Conservation (phyloP, 371 early-diverging fungal genomes). For the Apophysomyces variabilis region DNA sequence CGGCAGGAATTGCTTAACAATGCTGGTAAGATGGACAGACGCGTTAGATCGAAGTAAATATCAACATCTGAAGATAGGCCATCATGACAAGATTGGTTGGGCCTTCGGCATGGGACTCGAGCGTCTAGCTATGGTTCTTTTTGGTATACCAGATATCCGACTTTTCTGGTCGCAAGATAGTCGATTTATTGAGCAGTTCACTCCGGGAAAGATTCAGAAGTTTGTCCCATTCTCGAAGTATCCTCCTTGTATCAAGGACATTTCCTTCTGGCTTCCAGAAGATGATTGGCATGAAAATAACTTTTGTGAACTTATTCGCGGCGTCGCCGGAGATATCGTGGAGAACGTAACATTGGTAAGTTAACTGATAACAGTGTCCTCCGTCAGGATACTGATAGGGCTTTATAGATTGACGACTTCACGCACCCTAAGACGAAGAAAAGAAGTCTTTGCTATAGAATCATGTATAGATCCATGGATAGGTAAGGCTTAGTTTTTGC, state of each 20-base stretch:
- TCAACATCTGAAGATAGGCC: slow-evolving; percentile 34
- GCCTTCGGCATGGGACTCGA: slow-evolving; percentile 98
- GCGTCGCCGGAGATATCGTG: slow-evolving; percentile 90
- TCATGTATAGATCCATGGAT: slow-evolving; percentile 93
- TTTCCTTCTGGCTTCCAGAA: slow-evolving; percentile 88
- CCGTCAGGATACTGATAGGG: background rate
- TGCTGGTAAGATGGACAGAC: slow-evolving; percentile 51
- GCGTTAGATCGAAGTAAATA: background rate
- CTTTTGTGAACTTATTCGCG: slow-evolving; percentile 91
- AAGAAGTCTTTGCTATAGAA: slow-evolving; percentile 89
- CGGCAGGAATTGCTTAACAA: slow-evolving; percentile 81
- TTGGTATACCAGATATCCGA: slow-evolving; percentile 95
- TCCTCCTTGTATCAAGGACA: slow-evolving; percentile 90
- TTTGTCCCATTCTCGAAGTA: slow-evolving; percentile 86
- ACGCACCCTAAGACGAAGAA: slow-evolving; percentile 82
- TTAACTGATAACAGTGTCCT: background rate
- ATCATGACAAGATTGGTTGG: slow-evolving; percentile 87
- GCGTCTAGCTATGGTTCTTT: slow-evolving; percentile 95
- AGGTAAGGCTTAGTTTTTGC: slow-evolving; percentile 37
- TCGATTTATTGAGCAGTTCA: slow-evolving; percentile 91
- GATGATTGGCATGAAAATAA: slow-evolving; percentile 86
- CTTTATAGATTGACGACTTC: slow-evolving; percentile 83
- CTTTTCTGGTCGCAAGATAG: slow-evolving; percentile 94
- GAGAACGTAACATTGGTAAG: slow-evolving; percentile 86
- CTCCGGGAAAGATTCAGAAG: slow-evolving; percentile 63